Evolutionary conservation across 1,284 basidiomycete species (phyloP).

Genomic region (Pterula multifida): DNA sequence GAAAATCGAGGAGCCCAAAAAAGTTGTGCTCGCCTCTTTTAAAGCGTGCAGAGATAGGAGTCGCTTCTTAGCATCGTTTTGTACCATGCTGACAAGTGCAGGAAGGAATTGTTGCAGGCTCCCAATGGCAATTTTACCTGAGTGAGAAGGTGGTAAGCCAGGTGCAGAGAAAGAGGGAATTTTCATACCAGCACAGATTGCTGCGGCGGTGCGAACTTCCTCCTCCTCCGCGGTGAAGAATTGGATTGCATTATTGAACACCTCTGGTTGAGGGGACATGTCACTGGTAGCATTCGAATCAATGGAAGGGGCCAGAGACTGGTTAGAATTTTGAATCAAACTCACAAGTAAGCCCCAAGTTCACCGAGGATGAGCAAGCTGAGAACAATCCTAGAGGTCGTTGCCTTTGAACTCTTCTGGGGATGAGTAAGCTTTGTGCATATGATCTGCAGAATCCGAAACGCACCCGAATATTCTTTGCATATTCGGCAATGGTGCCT

Average conservation of each 20-base stretch:
- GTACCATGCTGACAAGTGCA: slow-evolving; percentile 71
- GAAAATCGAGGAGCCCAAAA: background rate
- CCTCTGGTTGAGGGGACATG: slow-evolving; percentile 63
- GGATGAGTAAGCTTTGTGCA: background rate
- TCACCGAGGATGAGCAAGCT: slow-evolving; percentile 84
- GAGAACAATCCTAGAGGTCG: slow-evolving; percentile 59
- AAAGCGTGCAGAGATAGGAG: slow-evolving; percentile 83
- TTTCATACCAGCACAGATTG: slow-evolving; percentile 75
- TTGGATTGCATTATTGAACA: slow-evolving; percentile 65
- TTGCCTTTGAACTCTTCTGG: slow-evolving; percentile 53
- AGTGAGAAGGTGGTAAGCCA: slow-evolving; percentile 11
- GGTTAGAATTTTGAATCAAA: slow-evolving; percentile 7
- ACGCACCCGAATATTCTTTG: slow-evolving; percentile 61
- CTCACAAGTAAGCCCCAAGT: slow-evolving; percentile 77
- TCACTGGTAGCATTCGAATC: slow-evolving; percentile 38
- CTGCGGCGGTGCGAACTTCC: slow-evolving; percentile 77
- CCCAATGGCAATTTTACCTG: slow-evolving; percentile 91
- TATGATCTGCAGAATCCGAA: background rate
- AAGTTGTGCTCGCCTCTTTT: slow-evolving; percentile 60
- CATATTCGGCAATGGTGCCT: slow-evolving; percentile 72
- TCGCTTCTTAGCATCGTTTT: slow-evolving; percentile 67
- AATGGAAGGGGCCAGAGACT: background rate
- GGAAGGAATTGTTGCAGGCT: slow-evolving; percentile 81
- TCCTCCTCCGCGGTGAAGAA: slow-evolving; percentile 71
- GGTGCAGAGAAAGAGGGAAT: slow-evolving; percentile 1